Evolutionary conservation across 2,329 filamentous ascomycete genomes (phyloP), one percentile per base, ranked within the genome.

Genomic region (Ascochyta lentis): DNA sequence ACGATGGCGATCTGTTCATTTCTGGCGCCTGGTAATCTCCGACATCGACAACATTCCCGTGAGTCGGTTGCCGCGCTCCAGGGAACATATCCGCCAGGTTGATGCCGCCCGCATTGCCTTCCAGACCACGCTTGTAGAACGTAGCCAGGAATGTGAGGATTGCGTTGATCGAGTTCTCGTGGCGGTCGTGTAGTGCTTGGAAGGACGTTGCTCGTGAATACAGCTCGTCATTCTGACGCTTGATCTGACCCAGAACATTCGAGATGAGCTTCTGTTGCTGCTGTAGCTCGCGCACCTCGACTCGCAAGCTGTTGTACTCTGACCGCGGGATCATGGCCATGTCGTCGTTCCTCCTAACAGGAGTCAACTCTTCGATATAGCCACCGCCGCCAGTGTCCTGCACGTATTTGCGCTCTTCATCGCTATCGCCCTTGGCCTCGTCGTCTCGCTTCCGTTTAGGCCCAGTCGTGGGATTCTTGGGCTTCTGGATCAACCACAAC

Each of bases 151-250:
- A 98, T 45, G 93, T 96, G 38, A 99, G 83, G 59, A 99, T 98
- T n/a, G 94, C 94, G 70, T 97, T 98, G 77, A 99, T 98, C 0
- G 94, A 97, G 72, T 94, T 96, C 73, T 99, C 95, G 70, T 99
- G 95, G n/a, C 95, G 88, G 65, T 94, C 92, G 70, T 98, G 94
- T 71, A 96, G 87, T 56, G 86, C 90, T 75, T 98, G 93, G 72
- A 97, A 97, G 54, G 90, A 88, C 40, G 90, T 84, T 0, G 94
- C 93, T 75, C 97, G 92, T 52, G 90, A 89, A 68, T 93, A 96
- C 27, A 97, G 84, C 59, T 94, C 88, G 58, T 92, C 88, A 70
- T 98, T 95, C 68, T 97, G 93, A 56, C 89, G 86, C 51, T 92
- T 89, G 55, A 98, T 80, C 52, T 90, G 87, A 49, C 83, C 85